These are phyloP conservation scores for Huntiella bhutanensis DNA, from an alignment of 2,329 filamentous ascomycete genomes.

Conservation along the genomic window DNA sequence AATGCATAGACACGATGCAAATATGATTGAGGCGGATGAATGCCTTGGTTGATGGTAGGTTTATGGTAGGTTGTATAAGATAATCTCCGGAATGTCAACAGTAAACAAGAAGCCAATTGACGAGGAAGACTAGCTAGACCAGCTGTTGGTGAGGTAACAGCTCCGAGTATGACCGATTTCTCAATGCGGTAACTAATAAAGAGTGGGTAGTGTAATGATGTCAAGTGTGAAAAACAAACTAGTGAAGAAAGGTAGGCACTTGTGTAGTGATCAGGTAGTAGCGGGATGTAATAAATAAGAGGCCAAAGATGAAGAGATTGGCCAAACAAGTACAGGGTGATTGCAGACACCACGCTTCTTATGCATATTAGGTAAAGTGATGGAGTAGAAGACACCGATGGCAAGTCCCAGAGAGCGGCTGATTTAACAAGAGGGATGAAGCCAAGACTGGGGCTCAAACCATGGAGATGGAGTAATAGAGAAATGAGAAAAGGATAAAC, in stretches of 20 bases:
- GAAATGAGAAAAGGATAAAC: slow-evolving; percentile 1
- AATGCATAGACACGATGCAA: not conserved
- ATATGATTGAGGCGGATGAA: not conserved
- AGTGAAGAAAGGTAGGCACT: not conserved
- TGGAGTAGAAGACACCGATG: slow-evolving; percentile 31
- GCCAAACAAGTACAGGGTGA: not conserved
- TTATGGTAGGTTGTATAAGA: not conserved
- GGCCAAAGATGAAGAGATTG: not conserved
- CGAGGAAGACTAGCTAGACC: not conserved
- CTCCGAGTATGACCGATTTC: too few relatives aligned
- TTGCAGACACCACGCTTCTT: slow-evolving; percentile 5
- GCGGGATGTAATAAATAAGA: not conserved
- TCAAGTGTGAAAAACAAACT: not conserved
- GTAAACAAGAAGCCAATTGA: slow-evolving; percentile 1
- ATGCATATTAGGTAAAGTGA: slow-evolving; percentile 10
- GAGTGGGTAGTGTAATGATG: not conserved
- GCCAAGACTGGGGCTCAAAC: slow-evolving; percentile 1
- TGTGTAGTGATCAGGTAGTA: too few relatives aligned
- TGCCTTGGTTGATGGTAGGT: not conserved
- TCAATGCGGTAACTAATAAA: too few relatives aligned
- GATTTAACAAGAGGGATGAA: slow-evolving; percentile 4
- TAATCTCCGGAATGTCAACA: not conserved
- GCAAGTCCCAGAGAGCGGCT: slow-evolving; percentile 16
- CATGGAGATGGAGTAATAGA: slow-evolving; percentile 2
- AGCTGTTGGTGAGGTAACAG: not conserved